These are phyloP conservation scores for Colletotrichum liriopes DNA, from an alignment of 2,329 filamentous ascomycete species.

Conservation along the genomic window DNA sequence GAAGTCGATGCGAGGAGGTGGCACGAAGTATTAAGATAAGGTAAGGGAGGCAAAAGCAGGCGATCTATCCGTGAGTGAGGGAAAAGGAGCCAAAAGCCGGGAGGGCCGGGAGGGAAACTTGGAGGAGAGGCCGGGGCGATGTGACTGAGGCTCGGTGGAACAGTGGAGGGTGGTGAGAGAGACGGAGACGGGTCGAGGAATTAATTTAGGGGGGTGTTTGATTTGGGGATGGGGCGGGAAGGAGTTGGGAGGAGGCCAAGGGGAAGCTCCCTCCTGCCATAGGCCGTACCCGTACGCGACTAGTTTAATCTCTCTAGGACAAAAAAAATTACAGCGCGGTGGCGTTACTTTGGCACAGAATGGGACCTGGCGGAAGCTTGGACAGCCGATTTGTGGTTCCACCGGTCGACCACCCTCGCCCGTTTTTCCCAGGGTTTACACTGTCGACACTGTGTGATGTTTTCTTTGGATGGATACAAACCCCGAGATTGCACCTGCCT, in stretches of 20 bases:
- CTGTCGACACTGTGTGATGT: constrained; percentile 26
- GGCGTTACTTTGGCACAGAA: constrained; percentile 43
- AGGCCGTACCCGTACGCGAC: constrained; percentile 25
- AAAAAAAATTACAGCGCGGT: constrained; percentile 41
- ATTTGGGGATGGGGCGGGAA: constrained; percentile 27
- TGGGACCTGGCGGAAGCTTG: constrained; percentile 42
- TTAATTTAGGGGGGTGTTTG: constrained; percentile 38
- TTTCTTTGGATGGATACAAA: constrained; percentile 13
- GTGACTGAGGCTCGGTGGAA: constrained; percentile 34
- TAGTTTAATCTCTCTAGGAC: constrained; percentile 33
- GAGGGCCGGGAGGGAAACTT: constrained; percentile 34
- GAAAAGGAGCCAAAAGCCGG: constrained; percentile 40
- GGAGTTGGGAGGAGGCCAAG: constrained; percentile 13
- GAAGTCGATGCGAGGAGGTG: neutral
- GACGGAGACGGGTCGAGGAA: constrained; percentile 22
- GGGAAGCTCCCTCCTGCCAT: constrained; percentile 30
- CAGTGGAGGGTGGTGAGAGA: constrained; percentile 35
- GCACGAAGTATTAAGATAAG: constrained; percentile 31
- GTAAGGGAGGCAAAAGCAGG: constrained; percentile 16
- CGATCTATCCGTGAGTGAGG: constrained; percentile 24
- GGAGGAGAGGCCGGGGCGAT: constrained; percentile 27
- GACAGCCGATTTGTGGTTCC: constrained; percentile 44
- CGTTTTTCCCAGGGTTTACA: constrained; percentile 29
- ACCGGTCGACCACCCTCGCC: constrained; percentile 28
- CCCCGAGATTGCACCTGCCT: constrained; percentile 34